Percentiles rank a stretch among this genome's conserved stretches.
These are phyloP conservation scores for Sporothrix sp. DNA, from an alignment of 2,329 filamentous ascomycete species.

Conservation along the genomic window DNA sequence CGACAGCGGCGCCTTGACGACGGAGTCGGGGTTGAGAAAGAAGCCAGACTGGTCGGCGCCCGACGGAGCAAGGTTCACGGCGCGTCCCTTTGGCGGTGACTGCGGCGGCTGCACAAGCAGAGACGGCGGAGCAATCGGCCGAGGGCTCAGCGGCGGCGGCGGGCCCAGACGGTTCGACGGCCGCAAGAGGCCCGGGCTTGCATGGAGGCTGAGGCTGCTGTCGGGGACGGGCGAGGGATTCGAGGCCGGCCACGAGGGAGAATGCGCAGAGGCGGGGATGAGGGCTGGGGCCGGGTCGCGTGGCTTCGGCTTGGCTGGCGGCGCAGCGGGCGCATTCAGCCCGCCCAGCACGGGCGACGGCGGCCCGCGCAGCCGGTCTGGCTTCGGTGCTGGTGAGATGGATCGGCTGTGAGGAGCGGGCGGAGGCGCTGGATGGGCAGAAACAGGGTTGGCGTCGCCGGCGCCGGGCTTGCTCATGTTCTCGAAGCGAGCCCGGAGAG, in stretches of 20 bases:
- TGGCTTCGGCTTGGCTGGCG: conserved; percentile 31
- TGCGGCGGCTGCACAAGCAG: conserved; percentile 61
- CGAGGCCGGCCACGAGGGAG: not conserved
- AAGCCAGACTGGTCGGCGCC: conserved; percentile 33
- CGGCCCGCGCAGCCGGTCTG: conserved; percentile 31
- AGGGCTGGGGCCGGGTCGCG: conserved; percentile 4
- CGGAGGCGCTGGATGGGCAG: conserved; percentile 8
- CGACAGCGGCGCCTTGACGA: conserved; percentile 31
- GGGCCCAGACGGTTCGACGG: conserved; percentile 36
- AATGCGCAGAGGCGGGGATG: not conserved
- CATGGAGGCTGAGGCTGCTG: not conserved
- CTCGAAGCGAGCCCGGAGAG: conserved; percentile 71
- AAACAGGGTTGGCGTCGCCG: conserved; percentile 12
- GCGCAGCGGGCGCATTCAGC: conserved; percentile 26
- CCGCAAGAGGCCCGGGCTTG: conserved; percentile 14
- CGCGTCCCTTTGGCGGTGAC: conserved; percentile 50
- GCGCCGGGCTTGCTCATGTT: conserved; percentile 51
- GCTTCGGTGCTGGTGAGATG: conserved; percentile 32
- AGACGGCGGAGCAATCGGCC: conserved; percentile 45
- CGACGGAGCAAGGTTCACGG: conserved; percentile 24
- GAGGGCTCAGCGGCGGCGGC: conserved; percentile 37
- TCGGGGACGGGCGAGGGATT: not conserved
- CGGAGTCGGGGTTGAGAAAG: conserved; percentile 40
- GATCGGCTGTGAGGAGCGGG: conserved; percentile 24
- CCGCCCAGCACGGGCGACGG: conserved; percentile 22